Evolutionary conservation across 2,329 filamentous ascomycete species (phyloP).

Genomic region (Trichoderma polysporum): DNA sequence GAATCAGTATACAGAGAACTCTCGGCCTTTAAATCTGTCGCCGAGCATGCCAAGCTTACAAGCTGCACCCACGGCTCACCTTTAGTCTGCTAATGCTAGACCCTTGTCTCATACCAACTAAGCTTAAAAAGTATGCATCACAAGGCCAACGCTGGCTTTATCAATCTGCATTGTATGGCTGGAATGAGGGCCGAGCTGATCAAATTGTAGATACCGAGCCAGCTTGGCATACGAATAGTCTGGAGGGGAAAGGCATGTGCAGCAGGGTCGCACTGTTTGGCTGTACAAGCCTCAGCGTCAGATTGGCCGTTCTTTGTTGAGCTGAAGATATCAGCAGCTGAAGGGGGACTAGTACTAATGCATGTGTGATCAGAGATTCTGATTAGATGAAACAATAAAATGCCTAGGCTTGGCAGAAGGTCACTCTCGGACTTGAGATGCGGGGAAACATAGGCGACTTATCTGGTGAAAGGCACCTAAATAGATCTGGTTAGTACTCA

Average conservation of each 20-base stretch:
- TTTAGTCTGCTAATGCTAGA: not conserved
- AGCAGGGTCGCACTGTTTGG: too few relatives aligned
- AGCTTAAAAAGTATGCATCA: constrained; percentile 14
- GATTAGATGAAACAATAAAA: not conserved
- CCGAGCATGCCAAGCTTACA: not conserved
- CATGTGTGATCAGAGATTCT: not conserved
- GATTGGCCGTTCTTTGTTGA: not conserved
- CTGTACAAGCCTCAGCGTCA: not conserved
- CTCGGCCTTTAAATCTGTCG: constrained; percentile 9
- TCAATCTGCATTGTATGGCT: not conserved
- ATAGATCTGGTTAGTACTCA: not conserved
- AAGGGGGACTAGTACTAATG: not conserved
- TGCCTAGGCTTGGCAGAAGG: not conserved
- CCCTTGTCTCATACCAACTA: not conserved
- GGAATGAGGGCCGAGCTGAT: not conserved
- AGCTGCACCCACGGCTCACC: not conserved
- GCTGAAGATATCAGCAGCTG: not conserved
- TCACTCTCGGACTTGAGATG: not conserved
- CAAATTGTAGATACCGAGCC: not conserved
- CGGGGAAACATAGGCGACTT: not conserved
- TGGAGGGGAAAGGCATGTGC: not conserved
- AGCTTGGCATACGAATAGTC: not conserved
- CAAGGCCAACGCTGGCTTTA: not conserved
- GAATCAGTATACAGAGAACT: not conserved
- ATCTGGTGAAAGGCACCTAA: not conserved